These are phyloP conservation scores for slime mould (Dictyostelium discoideum) DNA, from an alignment of 78 protist species.

Conservation along the genomic window DNA sequence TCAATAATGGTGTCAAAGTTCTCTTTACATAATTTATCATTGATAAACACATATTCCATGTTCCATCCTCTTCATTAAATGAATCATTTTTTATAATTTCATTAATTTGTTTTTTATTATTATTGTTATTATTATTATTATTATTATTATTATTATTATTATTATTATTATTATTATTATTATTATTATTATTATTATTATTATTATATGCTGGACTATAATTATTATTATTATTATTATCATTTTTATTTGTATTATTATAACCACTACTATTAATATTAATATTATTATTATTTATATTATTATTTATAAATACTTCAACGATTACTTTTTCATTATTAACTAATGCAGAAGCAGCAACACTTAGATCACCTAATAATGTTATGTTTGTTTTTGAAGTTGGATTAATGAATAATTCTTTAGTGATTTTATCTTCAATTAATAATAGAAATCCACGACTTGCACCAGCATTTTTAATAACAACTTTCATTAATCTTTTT, in stretches of 20 bases:
- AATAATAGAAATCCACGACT: constrained; percentile 34
- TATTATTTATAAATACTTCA: constrained; percentile 32
- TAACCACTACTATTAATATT: not conserved
- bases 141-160: not conserved
- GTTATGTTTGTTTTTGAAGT: not conserved
- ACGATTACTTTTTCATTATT: constrained; percentile 28
- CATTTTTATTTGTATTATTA: not conserved
- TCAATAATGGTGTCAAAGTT: constrained; percentile 31
- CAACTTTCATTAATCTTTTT: constrained; percentile 60
- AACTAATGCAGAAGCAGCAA: constrained; percentile 53
- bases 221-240: not conserved
- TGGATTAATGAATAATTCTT: constrained; percentile 22
- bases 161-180: not conserved
- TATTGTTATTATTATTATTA: not conserved
- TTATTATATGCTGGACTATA: not conserved
- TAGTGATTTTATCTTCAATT: constrained; percentile 32
- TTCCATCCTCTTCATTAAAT: constrained; percentile 41
- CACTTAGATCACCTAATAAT: constrained; percentile 32
- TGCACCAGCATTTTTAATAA: constrained; percentile 65
- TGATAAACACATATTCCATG: constrained; percentile 44
- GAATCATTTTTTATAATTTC: not conserved
- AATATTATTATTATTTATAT: not conserved
- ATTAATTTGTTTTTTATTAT: not conserved
- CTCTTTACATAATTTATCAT: constrained; percentile 50
- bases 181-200: not conserved